A percentile compares a stretch with the other conserved stretches of the same genome.
phyloP scores from a whole-genome alignment of 768 basidiomycete genomes.

The Rhodosporidiobolus sp. region DNA sequence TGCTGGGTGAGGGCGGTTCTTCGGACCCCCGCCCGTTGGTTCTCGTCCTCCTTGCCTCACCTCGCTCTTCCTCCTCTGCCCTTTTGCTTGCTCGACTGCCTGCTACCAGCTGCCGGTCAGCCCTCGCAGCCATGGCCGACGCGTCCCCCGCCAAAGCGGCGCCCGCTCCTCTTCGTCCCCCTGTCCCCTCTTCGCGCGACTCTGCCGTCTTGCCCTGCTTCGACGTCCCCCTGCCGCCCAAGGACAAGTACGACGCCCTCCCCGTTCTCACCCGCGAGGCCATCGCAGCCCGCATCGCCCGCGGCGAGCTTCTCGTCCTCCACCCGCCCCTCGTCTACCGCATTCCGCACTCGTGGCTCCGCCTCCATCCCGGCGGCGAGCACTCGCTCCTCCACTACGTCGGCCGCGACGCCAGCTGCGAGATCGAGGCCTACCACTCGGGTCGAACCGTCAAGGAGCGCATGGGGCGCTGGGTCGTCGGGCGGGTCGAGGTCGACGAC shows the following conservation, averaged over 20 bases:
- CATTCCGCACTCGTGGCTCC: slow-evolving; percentile 36
- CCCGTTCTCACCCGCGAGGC: slow-evolving; percentile 7
- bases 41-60: too few species aligned
- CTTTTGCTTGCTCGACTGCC: too few species aligned
- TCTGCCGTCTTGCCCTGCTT: slow-evolving; percentile 15
- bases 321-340: slow-evolving; percentile 39
- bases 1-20: too few species aligned
- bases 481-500: slow-evolving; percentile 29
- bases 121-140: not conserved
- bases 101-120: too few species aligned
- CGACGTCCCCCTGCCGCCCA: slow-evolving; percentile 27
- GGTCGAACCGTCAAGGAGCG: slow-evolving; percentile 28
- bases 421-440: slow-evolving; percentile 84
- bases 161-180: not conserved
- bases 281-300: slow-evolving; percentile 20
- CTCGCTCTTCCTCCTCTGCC: too few species aligned
- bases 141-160: not conserved
- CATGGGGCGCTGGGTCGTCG: slow-evolving; percentile 38
- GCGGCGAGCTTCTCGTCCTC: slow-evolving; percentile 33
- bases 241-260: slow-evolving; percentile 19
- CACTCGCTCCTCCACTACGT: slow-evolving; percentile 91
- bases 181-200: slow-evolving; percentile 9
- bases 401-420: slow-evolving; percentile 89
- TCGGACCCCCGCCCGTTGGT: too few species aligned
- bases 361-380: slow-evolving; percentile 66